phyloP scores from a whole-genome alignment of 257 asterid genomes.

The Orobanche coerulescens region DNA sequence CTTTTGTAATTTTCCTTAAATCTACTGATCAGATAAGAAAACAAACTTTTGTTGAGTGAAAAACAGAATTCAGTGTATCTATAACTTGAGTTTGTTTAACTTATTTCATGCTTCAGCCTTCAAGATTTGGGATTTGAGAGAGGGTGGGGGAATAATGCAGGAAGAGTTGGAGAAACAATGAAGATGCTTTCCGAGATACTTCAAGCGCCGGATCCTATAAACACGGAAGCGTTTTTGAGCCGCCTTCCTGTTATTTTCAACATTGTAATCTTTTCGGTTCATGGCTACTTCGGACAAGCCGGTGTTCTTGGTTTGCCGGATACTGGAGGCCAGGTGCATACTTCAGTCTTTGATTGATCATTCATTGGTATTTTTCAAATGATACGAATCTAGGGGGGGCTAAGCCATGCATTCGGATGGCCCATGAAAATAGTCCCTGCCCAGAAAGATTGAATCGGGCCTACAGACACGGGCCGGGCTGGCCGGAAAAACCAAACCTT shows the following conservation, averaged over 20 bases:
- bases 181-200: constrained; percentile 61
- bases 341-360: not conserved
- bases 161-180: constrained; percentile 55
- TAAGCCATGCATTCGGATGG: too few relatives aligned
- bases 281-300: constrained; percentile 86
- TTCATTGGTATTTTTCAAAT: too few relatives aligned
- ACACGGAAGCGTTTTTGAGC: constrained; percentile 47
- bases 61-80: not conserved
- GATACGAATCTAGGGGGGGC: too few relatives aligned
- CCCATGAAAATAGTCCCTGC: too few relatives aligned
- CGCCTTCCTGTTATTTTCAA: constrained; percentile 59
- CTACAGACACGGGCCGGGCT: too few relatives aligned
- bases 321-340: constrained; percentile 75
- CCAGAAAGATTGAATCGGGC: too few relatives aligned
- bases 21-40: not conserved
- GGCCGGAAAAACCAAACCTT: too few relatives aligned
- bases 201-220: constrained; percentile 69
- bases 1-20: not conserved
- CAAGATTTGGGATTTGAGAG: constrained; percentile 70
- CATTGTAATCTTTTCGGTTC: constrained; percentile 65
- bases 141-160: constrained; percentile 79
- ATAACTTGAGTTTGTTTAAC: not conserved
- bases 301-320: constrained; percentile 85
- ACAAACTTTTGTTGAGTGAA: not conserved
- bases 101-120: constrained; percentile 34